Evolutionary conservation across 192 early-diverging fungal genomes (phyloP), one percentile per base, ranked within the genome.

Genomic region (Phlyctochytrium arcticum): DNA sequence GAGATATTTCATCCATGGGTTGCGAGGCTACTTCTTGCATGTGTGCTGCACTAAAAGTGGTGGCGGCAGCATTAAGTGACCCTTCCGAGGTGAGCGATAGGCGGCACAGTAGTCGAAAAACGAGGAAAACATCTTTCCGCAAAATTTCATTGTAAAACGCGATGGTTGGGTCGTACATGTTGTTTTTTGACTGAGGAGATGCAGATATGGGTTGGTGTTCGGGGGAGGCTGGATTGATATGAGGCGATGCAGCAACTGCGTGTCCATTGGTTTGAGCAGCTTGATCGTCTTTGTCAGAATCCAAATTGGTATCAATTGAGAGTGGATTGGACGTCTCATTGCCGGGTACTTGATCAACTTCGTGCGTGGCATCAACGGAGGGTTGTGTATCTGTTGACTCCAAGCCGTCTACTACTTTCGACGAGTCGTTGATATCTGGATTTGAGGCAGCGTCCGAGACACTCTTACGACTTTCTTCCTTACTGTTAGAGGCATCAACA

Each of bases 131-230:
- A 48, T 83, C 81, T 48, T 75, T 75, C 31, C 71, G 66, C n/a
- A 84, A 63, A 6, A 83, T 67, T 17, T 77, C 62, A 63, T 75
- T 77, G 65, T 83, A 83, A 55, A 78, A 80, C 26, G 66, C 48
- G 54, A 84, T 64, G 3, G 81, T 76, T 4, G 80, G 77, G 36
- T 84, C 69, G 62, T 84, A 80, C 6, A 80, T 76, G 65, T 81
- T 74, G 49, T 36, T 33, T 12, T 27, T 48, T 46, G 55, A 23
- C 2, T 31, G 8, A 23, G 61, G 15, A 30, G n/a, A n/a, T 44
- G 39, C 39, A 2, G 39, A 19, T 2, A 19, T 44, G 21, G 39
- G 39, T 19, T 44, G 39, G 12, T 44, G 39, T 2, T 44, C 15
- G 21, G 0, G 39, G 21, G 39, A 44, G 12, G 12, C 1, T 0